A percentile compares a stretch with the other conserved stretches of the same genome.
Conservation (phyloP, 768 basidiomycete species). For the Pleurotus sapidus region DNA sequence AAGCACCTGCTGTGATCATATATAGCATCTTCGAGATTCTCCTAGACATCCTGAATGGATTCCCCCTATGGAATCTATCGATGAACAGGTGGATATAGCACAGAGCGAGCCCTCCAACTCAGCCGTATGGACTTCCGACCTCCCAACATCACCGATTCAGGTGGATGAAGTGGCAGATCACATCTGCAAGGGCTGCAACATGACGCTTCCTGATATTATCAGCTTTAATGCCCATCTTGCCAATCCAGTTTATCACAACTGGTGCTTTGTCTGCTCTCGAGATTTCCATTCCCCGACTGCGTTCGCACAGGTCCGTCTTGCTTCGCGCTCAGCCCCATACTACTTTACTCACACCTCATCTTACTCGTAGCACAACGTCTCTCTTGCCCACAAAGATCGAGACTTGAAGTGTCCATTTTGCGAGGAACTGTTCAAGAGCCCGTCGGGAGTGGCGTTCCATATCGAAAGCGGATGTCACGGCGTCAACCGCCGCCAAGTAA, state of each 20-base stretch:
- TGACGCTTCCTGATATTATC: background rate
- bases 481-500: slow-evolving; percentile 34
- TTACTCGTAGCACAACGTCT: slow-evolving; percentile 22
- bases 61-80: too few species aligned
- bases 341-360: background rate
- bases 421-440: slow-evolving; percentile 25
- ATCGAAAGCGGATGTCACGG: slow-evolving; percentile 37
- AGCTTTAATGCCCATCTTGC: slow-evolving; percentile 20
- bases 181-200: too few species aligned
- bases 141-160: background rate
- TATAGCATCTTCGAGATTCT: too few species aligned
- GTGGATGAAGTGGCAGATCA: too few species aligned
- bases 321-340: background rate
- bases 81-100: too few species aligned
- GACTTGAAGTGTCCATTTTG: slow-evolving; percentile 31
- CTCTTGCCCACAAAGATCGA: slow-evolving; percentile 21
- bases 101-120: too few species aligned
- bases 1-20: too few species aligned
- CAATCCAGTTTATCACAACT: slow-evolving; percentile 22
- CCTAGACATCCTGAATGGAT: too few species aligned
- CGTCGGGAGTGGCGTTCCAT: slow-evolving; percentile 35
- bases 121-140: background rate
- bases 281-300: slow-evolving; percentile 21
- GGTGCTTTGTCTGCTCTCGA: slow-evolving; percentile 30
- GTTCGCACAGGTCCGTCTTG: slow-evolving; percentile 16